These are phyloP conservation scores for Corchorus capsularis DNA, from an alignment of 345 rosid genomes.

Conservation along the genomic window DNA sequence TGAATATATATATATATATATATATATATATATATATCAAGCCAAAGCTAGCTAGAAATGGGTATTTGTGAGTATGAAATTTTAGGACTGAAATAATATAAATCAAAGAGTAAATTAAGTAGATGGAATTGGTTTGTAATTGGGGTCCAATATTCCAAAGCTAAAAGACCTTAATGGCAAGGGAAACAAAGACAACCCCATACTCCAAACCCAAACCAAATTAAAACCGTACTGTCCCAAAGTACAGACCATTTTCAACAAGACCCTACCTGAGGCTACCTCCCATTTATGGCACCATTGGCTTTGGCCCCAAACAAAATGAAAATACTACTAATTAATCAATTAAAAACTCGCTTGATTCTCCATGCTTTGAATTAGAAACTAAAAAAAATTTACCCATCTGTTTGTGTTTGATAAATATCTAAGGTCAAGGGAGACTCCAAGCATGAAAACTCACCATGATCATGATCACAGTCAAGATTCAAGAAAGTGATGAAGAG, in stretches of 20 bases:
- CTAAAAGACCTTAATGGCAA: background rate
- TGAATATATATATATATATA: too few species aligned
- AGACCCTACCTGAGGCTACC: background rate
- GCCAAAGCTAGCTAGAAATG: too few species aligned
- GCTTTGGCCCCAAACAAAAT: background rate
- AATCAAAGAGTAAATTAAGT: too few species aligned
- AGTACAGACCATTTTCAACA: background rate
- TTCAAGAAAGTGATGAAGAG: background rate
- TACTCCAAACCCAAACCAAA: background rate
- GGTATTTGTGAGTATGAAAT: too few species aligned
- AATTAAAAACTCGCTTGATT: too few species aligned
- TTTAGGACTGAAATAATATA: too few species aligned
- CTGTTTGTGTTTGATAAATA: background rate
- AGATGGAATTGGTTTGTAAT: background rate
- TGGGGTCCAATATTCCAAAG: background rate
- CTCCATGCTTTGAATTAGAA: too few species aligned
- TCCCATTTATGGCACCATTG: too few species aligned
- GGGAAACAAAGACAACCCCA: slow-evolving; percentile 7
- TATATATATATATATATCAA: too few species aligned
- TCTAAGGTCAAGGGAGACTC: background rate
- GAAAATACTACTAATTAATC: background rate
- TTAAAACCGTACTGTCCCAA: background rate
- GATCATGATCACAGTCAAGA: background rate
- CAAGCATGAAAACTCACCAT: background rate
- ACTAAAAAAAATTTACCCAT: background rate